Percentiles rank a stretch among this genome's conserved stretches.
Evolutionary conservation across 768 basidiomycete species (phyloP).

Genomic region (Suillus sp.): DNA sequence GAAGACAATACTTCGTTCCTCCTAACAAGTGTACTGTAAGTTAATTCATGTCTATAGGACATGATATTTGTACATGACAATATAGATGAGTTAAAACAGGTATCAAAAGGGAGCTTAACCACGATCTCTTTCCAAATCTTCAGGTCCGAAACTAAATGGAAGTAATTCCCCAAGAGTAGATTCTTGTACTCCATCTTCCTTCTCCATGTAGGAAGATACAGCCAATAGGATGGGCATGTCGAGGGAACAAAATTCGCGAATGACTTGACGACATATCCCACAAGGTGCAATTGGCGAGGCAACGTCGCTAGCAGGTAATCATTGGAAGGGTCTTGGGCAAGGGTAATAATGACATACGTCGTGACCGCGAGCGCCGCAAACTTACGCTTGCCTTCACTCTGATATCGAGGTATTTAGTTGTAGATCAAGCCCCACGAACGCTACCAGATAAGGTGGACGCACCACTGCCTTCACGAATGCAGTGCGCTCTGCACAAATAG

Average conservation of each 20-base stretch:
- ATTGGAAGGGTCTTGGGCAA: background rate
- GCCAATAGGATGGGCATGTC: constrained; percentile 75
- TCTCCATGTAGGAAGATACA: constrained; percentile 60
- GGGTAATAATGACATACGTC: constrained; percentile 50
- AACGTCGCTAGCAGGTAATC: constrained; percentile 58
- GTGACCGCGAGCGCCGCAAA: constrained; percentile 83
- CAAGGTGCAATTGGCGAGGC: constrained; percentile 75
- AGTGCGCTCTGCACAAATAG: constrained; percentile 94
- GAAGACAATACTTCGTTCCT: background rate
- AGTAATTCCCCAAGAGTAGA: constrained; percentile 75
- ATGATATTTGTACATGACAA: background rate
- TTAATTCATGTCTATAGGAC: background rate
- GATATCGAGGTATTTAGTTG: constrained; percentile 9
- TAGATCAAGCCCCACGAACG: background rate
- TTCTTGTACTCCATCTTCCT: constrained; percentile 48
- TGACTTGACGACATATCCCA: constrained; percentile 90
- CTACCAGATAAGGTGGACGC: constrained; percentile 32
- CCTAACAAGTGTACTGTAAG: background rate
- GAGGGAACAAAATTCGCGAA: constrained; percentile 81
- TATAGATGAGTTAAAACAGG: background rate
- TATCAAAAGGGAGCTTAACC: background rate
- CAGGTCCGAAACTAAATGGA: constrained; percentile 89
- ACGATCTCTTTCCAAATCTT: constrained; percentile 52
- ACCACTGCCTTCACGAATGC: constrained; percentile 95
- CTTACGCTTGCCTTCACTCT: constrained; percentile 78